Percentiles rank a stretch among this genome's conserved stretches.
Evolutionary conservation across 495 filamentous ascomycete species (phyloP).

Genomic region (Talaromyces nanjingensis): DNA sequence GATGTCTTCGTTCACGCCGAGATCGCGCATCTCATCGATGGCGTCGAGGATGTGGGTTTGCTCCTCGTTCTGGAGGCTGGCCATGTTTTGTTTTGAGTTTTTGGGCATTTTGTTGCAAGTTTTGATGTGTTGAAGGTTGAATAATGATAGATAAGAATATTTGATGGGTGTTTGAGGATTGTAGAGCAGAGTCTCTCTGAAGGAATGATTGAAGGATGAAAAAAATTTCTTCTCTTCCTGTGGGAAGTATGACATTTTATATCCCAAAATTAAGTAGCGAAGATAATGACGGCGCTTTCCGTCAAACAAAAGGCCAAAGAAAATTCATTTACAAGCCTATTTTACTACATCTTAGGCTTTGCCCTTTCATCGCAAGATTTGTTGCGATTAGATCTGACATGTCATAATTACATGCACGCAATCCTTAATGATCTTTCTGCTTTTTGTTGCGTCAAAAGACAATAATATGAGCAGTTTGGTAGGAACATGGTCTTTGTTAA

Average conservation of each 20-base stretch:
- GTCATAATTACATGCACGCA: background rate
- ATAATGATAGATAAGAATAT: background rate
- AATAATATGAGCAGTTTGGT: no score
- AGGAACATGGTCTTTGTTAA: no score
- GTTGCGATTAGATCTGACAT: background rate
- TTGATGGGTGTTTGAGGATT: background rate
- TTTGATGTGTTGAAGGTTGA: no score
- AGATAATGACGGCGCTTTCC: no score
- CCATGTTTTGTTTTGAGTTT: background rate
- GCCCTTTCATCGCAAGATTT: background rate
- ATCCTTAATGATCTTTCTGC: background rate
- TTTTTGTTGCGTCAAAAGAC: background rate
- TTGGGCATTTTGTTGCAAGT: background rate
- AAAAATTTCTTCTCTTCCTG: background rate
- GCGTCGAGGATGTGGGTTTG: constrained; percentile 16
- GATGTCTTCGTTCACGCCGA: constrained; percentile 26
- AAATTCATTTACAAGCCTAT: background rate
- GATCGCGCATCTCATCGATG: constrained; percentile 29
- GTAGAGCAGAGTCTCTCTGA: background rate
- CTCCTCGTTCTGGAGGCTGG: constrained; percentile 8
- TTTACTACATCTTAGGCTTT: background rate
- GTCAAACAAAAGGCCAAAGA: background rate
- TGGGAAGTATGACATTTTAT: background rate
- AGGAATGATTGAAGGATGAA: background rate
- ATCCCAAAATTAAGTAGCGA: background rate